A percentile compares a stretch with the other conserved stretches of the same genome.
These are phyloP conservation scores for Colletotrichum euphorbiae DNA, from an alignment of 2,329 filamentous ascomycete genomes.

Conservation along the genomic window DNA sequence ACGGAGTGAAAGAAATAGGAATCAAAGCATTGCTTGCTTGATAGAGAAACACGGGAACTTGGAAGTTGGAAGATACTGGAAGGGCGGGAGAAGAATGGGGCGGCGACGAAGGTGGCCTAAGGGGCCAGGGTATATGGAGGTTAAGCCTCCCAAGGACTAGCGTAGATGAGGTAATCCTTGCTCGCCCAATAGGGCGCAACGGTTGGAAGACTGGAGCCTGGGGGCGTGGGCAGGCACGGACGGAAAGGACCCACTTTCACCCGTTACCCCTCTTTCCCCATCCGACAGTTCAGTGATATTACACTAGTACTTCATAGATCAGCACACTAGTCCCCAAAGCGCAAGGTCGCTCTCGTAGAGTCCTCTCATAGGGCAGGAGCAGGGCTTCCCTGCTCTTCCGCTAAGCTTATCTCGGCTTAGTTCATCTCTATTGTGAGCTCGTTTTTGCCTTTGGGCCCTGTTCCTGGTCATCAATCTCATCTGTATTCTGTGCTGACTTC, in stretches of 20 bases:
- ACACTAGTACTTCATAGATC: no score
- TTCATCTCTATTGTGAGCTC: conserved; percentile 18
- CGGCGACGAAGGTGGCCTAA: neutral
- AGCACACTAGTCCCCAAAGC: neutral
- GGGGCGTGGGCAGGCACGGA: neutral
- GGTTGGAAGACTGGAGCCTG: neutral
- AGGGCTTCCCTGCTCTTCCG: conserved; percentile 14
- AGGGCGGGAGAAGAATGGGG: conserved; percentile 12
- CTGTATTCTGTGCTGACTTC: conserved; percentile 27
- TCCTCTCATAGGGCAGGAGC: conserved; percentile 17
- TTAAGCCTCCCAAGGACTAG: neutral
- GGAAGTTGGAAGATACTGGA: no score
- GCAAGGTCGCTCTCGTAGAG: neutral
- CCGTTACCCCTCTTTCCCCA: conserved; percentile 31
- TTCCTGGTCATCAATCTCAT: conserved; percentile 31
- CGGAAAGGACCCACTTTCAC: conserved; percentile 23
- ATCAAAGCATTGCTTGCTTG: neutral
- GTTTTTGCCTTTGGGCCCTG: conserved; percentile 23
- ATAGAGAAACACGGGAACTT: neutral
- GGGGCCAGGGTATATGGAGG: no score
- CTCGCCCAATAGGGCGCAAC: neutral
- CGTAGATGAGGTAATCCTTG: conserved; percentile 9
- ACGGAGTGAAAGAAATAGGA: no score
- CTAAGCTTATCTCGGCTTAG: conserved; percentile 20
- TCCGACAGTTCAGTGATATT: no score